Evolutionary conservation across 805 yeast genomes (phyloP).

Genomic region (Priceomyces fermenticarens): DNA sequence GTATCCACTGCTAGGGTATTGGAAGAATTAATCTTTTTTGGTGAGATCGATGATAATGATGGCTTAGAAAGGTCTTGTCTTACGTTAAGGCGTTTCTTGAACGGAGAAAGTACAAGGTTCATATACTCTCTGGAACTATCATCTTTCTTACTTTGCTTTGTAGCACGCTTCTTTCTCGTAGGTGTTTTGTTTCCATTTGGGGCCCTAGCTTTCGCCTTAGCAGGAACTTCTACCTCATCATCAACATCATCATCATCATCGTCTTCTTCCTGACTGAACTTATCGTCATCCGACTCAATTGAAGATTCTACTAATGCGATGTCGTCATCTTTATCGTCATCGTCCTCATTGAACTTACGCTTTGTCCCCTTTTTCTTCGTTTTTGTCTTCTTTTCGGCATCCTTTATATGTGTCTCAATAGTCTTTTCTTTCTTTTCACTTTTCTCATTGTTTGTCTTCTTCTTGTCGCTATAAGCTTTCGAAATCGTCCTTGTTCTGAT

Average conservation of each 20-base stretch:
- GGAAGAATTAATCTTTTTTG: constrained; percentile 8
- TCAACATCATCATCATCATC: constrained; percentile 12
- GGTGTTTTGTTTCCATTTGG: constrained; percentile 4
- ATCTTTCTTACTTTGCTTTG: constrained; percentile 4
- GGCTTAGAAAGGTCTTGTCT: constrained; percentile 10
- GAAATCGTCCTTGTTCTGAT: constrained; percentile 26
- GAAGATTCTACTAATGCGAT: constrained; percentile 1
- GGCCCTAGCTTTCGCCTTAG: constrained; percentile 6
- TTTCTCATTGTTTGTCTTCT: neutral
- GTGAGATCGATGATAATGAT: constrained; percentile 10
- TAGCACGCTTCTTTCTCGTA: constrained; percentile 5
- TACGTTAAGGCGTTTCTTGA: constrained; percentile 10
- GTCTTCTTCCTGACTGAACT: constrained; percentile 6
- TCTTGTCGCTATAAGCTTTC: constrained; percentile 16
- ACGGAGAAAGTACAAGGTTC: constrained; percentile 7
- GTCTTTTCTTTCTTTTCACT: constrained; percentile 5
- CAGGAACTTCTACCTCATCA: constrained; percentile 17
- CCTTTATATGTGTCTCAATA: constrained; percentile 6
- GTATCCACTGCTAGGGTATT: constrained; percentile 15
- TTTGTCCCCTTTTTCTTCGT: constrained; percentile 5
- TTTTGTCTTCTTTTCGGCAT: constrained; percentile 4
- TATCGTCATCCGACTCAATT: constrained; percentile 4
- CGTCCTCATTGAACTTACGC: constrained; percentile 4
- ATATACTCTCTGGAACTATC: constrained; percentile 7
- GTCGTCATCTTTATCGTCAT: constrained; percentile 7